Conservation (phyloP, 345 rosid species). For the Salix udensis region DNA sequence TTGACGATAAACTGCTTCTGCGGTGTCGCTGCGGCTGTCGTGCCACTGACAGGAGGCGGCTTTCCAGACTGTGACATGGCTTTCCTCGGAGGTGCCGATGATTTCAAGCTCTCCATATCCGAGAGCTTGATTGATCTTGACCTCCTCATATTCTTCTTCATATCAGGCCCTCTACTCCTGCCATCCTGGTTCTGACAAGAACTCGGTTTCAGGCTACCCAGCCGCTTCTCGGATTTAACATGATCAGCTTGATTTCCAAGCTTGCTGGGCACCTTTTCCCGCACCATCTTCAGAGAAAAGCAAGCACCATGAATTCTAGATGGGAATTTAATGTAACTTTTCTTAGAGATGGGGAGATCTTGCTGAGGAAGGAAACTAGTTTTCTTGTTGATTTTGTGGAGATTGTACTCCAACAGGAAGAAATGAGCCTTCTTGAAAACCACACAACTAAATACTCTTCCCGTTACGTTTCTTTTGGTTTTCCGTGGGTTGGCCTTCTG, state of each 20-base stretch:
- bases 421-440: constrained; percentile 2
- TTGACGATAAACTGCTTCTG: constrained; percentile 38
- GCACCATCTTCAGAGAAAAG: constrained; percentile 69
- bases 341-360: constrained; percentile 7
- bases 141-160: constrained; percentile 77
- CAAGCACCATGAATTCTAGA: constrained; percentile 16
- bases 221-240: constrained; percentile 42
- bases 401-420: background rate
- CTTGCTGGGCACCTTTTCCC: constrained; percentile 51
- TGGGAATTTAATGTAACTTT: constrained; percentile 13
- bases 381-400: constrained; percentile 2
- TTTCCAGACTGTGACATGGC: constrained; percentile 45
- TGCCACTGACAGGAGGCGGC: constrained; percentile 25
- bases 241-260: constrained; percentile 53
- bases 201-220: constrained; percentile 43
- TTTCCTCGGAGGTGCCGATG: constrained; percentile 30
- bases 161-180: constrained; percentile 59
- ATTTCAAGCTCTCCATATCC: constrained; percentile 32
- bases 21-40: constrained; percentile 14
- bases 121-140: constrained; percentile 55
- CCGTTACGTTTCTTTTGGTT: constrained; percentile 6
- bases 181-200: constrained; percentile 47
- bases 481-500: background rate
- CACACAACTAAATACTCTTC: constrained; percentile 23
- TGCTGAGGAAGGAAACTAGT: constrained; percentile 22